phyloP scores from a whole-genome alignment of 2,329 filamentous ascomycete genomes.

The Xylaria hypoxylon region DNA sequence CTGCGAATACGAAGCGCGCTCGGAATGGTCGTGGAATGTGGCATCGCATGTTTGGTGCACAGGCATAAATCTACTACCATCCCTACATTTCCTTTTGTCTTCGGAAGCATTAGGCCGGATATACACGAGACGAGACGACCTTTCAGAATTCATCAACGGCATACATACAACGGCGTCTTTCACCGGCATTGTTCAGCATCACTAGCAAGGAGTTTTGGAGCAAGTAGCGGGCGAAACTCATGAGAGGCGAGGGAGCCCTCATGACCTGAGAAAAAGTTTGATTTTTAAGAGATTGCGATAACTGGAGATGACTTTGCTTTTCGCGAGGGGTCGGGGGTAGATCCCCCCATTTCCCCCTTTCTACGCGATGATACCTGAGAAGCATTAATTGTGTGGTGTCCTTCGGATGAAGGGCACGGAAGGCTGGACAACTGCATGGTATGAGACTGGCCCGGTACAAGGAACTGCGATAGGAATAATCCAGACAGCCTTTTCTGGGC shows the following conservation, averaged over 20 bases:
- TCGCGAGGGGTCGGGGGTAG: conserved; percentile 17
- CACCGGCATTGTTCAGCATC: conserved; percentile 34
- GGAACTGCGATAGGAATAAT: conserved; percentile 24
- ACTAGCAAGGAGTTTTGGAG: conserved; percentile 39
- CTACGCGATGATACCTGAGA: conserved; percentile 25
- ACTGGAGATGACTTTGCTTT: conserved; percentile 20
- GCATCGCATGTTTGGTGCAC: conserved; percentile 64
- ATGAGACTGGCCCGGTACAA: conserved; percentile 10
- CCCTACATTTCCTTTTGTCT: conserved; percentile 29
- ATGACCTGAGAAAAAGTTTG: conserved; percentile 31
- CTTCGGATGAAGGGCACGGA: conserved; percentile 4
- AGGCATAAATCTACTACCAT: conserved; percentile 30
- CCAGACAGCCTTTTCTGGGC: neutral
- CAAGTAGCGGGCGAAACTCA: conserved; percentile 11
- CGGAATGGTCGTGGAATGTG: conserved; percentile 63
- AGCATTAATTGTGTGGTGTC: conserved; percentile 35
- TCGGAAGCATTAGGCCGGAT: conserved; percentile 31
- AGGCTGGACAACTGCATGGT: conserved; percentile 28
- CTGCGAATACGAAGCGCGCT: conserved; percentile 61
- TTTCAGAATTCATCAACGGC: conserved; percentile 30
- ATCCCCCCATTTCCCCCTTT: conserved; percentile 21
- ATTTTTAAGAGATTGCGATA: conserved; percentile 12
- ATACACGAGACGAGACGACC: conserved; percentile 28
- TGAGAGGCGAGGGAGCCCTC: conserved; percentile 17
- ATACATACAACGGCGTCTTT: conserved; percentile 38